These are phyloP conservation scores for Rutstroemia sydowiana DNA, from an alignment of 2,329 filamentous ascomycete species.

Conservation along the genomic window DNA sequence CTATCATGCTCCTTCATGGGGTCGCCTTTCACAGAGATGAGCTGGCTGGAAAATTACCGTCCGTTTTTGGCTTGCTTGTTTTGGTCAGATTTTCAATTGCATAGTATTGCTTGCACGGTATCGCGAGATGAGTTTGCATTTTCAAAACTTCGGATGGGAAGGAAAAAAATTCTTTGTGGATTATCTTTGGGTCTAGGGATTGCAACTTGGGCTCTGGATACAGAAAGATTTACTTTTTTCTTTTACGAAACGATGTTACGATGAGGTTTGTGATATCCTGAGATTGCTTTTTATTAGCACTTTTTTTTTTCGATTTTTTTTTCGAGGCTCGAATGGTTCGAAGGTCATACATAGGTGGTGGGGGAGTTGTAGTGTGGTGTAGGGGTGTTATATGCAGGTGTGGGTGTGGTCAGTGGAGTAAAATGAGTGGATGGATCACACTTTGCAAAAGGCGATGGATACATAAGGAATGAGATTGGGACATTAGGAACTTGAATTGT, in stretches of 20 bases:
- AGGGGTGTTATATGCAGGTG: too few species aligned
- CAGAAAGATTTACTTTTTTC: slow-evolving; percentile 5
- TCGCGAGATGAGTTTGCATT: background rate
- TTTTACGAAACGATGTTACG: slow-evolving; percentile 8
- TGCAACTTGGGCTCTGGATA: slow-evolving; percentile 7
- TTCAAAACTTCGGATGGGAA: background rate
- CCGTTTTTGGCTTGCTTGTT: background rate
- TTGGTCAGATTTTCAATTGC: background rate
- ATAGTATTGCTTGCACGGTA: background rate
- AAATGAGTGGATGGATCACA: too few species aligned
- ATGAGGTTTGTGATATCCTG: slow-evolving; percentile 9
- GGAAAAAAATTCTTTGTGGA: background rate
- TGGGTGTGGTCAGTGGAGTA: too few species aligned
- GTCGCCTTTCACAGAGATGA: background rate
- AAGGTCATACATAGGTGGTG: too few species aligned
- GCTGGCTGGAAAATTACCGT: background rate
- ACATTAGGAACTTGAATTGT: too few species aligned
- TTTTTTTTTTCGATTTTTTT: background rate
- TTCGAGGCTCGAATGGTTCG: too few species aligned
- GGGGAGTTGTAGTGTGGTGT: too few species aligned
- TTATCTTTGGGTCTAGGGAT: slow-evolving; percentile 3
- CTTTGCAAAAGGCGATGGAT: too few species aligned
- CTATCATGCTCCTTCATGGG: background rate
- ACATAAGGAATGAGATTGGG: too few species aligned
- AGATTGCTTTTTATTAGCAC: background rate